Conservation (phyloP, 2,329 filamentous ascomycete genomes). For the Fusarium anguioides region DNA sequence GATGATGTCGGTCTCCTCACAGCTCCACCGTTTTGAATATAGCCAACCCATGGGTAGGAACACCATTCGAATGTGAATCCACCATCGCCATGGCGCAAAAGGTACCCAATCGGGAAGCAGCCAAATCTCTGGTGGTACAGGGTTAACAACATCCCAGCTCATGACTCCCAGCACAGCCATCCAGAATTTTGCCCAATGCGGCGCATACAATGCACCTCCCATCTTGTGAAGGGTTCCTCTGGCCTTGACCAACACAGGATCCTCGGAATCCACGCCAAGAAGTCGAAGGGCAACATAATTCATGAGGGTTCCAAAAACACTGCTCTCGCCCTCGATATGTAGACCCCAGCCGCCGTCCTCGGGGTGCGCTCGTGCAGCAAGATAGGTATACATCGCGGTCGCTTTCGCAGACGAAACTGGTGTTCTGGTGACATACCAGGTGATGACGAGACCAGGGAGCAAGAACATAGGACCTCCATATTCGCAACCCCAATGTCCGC, state of each 20-base stretch:
- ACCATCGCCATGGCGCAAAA: constrained; percentile 93
- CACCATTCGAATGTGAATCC: constrained; percentile 98
- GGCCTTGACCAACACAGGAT: constrained; percentile 86
- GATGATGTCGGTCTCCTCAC: constrained; percentile 79
- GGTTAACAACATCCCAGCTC: constrained; percentile 93
- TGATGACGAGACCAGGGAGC: constrained; percentile 83
- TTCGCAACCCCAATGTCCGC: constrained; percentile 96
- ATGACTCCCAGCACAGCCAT: constrained; percentile 84
- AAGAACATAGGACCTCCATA: constrained; percentile 99
- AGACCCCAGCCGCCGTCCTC: constrained; percentile 97
- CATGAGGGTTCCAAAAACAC: constrained; percentile 88
- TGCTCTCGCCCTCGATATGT: constrained; percentile 93
- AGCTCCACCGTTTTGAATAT: constrained; percentile 84
- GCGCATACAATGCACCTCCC: constrained; percentile 83
- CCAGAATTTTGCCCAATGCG: constrained; percentile 99
- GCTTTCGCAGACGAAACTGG: constrained; percentile 83
- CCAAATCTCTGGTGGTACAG: constrained; percentile 94
- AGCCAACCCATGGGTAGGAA: constrained; percentile 92
- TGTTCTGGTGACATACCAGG: constrained; percentile 90
- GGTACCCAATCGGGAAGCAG: constrained; percentile 91
- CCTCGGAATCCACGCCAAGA: constrained; percentile 84
- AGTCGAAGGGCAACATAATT: constrained; percentile 88
- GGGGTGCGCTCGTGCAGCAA: constrained; percentile 85
- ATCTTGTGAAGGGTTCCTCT: constrained; percentile 84
- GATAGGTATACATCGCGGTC: constrained; percentile 91